Evolutionary conservation across 306 rosid genomes (phyloP).

Genomic region (Prunus fruticosa): DNA sequence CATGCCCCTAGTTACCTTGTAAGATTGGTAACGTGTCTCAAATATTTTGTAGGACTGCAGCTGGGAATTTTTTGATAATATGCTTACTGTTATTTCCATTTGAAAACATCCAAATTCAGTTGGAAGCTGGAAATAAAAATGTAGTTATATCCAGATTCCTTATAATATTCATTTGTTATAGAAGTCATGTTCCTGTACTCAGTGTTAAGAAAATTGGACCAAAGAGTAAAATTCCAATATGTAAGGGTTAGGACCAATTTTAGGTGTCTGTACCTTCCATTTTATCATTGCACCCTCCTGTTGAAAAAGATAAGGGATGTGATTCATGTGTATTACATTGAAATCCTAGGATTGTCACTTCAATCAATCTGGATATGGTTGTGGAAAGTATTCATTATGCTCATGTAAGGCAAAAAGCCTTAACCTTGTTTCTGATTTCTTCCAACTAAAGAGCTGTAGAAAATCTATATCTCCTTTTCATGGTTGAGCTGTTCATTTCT

Average conservation of each 20-base stretch:
- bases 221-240: background rate
- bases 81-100: background rate
- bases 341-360: background rate
- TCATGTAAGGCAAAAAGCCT: background rate
- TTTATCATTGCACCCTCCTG: background rate
- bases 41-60: background rate
- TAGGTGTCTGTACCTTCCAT: background rate
- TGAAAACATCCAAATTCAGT: background rate
- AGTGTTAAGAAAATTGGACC: background rate
- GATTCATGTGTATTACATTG: background rate
- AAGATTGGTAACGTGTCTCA: slow-evolving; percentile 35
- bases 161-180: background rate
- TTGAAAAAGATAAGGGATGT: background rate
- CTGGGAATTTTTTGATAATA: background rate
- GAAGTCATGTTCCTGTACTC: background rate
- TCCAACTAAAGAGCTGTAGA: background rate
- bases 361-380: background rate
- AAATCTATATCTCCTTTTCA: background rate
- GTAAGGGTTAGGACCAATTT: background rate
- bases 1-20: slow-evolving; percentile 80
- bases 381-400: background rate
- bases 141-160: background rate
- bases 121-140: background rate
- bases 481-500: background rate
- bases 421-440: background rate